Evolutionary conservation across 495 filamentous ascomycete species (phyloP).

Genomic region (Viridothelium virens): DNA sequence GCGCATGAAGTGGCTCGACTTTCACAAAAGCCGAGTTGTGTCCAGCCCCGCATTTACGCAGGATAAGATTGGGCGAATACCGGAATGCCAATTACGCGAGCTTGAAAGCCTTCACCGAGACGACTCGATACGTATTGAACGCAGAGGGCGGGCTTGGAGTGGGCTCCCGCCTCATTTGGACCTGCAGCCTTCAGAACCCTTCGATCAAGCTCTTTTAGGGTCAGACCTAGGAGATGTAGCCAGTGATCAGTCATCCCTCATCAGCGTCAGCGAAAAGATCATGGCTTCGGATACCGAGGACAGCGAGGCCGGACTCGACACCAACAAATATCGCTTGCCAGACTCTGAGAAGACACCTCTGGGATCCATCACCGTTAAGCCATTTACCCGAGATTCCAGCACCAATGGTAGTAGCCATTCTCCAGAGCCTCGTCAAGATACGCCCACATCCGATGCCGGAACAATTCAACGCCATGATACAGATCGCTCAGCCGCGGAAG

Average conservation of each 20-base stretch:
- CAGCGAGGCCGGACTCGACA: slow-evolving; percentile 47
- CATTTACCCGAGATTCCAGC: slow-evolving; percentile 22
- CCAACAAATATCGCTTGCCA: slow-evolving; percentile 56
- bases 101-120: slow-evolving; percentile 30
- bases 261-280: slow-evolving; percentile 33
- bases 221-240: slow-evolving; percentile 27
- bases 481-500: neutral
- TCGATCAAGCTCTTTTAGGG: neutral
- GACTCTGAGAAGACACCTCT: slow-evolving; percentile 51
- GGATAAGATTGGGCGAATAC: slow-evolving; percentile 60
- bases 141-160: slow-evolving; percentile 27
- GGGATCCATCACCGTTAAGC: slow-evolving; percentile 14
- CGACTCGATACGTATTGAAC: slow-evolving; percentile 23
- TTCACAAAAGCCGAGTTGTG: slow-evolving; percentile 40
- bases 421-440: slow-evolving; percentile 15
- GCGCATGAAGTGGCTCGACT: slow-evolving; percentile 64
- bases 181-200: slow-evolving; percentile 15
- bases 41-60: slow-evolving; percentile 33
- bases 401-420: slow-evolving; percentile 31
- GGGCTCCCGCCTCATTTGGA: slow-evolving; percentile 20
- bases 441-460: slow-evolving; percentile 31
- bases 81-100: slow-evolving; percentile 60
- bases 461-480: slow-evolving; percentile 30
- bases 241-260: slow-evolving; percentile 34
- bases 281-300: slow-evolving; percentile 37